Percentiles rank a stretch among this genome's conserved stretches.
Evolutionary conservation across 2,329 filamentous ascomycete genomes (phyloP).

Genomic region (Teratosphaeria zuluensis): DNA sequence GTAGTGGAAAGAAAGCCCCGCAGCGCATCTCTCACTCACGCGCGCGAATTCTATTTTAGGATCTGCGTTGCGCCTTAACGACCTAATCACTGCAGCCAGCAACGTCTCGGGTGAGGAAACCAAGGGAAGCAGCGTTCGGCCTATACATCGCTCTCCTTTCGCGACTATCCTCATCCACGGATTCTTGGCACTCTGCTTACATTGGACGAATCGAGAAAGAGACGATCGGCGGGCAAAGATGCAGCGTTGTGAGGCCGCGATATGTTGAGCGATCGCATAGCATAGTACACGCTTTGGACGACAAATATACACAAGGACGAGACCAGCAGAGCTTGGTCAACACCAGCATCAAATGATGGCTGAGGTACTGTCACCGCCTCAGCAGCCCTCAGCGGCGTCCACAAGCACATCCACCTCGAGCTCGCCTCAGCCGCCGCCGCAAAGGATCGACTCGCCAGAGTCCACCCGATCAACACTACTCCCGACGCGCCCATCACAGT

Average conservation of each 20-base stretch:
- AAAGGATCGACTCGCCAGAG: background rate
- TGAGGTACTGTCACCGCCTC: slow-evolving; percentile 8
- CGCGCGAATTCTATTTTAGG: background rate
- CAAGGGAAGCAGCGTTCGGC: background rate
- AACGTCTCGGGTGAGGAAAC: background rate
- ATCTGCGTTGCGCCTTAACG: no score
- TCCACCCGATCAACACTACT: background rate
- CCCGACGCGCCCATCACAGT: slow-evolving; percentile 1
- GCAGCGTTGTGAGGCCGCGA: background rate
- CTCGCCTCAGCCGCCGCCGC: slow-evolving; percentile 1
- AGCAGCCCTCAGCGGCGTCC: background rate
- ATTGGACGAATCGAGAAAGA: no score
- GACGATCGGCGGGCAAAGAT: background rate
- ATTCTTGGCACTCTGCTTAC: no score
- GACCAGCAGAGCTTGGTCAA: no score
- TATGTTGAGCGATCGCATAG: background rate
- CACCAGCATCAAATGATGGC: slow-evolving; percentile 6
- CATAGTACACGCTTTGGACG: no score
- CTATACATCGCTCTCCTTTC: background rate
- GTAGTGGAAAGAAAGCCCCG: no score
- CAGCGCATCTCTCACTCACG: no score
- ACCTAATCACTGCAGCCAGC: background rate
- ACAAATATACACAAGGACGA: no score
- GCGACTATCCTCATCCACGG: no score
- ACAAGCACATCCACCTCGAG: slow-evolving; percentile 3